Conservation (phyloP, 306 rosid genomes). For the Heteromeles arbutifolia region DNA sequence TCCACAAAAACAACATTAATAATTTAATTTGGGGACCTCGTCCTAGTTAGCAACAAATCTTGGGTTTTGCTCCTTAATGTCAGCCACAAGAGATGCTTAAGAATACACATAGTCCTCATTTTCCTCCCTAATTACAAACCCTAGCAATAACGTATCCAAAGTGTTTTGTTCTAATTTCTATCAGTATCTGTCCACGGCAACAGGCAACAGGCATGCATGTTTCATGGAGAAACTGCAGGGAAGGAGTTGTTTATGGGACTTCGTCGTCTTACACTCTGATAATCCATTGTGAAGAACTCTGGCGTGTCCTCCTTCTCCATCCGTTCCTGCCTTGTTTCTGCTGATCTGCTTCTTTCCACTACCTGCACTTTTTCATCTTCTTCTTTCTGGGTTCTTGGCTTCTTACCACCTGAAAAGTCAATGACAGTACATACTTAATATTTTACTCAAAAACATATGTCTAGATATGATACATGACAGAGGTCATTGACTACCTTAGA, state of each 20-base stretch:
- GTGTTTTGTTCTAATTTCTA: neutral
- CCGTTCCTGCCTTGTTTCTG: slow-evolving; percentile 47
- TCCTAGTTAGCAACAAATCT: slow-evolving; percentile 22
- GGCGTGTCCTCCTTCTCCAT: slow-evolving; percentile 36
- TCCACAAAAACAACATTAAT: slow-evolving; percentile 6
- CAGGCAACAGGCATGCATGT: slow-evolving; percentile 8
- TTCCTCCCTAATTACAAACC: slow-evolving; percentile 1
- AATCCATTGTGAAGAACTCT: slow-evolving; percentile 60
- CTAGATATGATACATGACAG: neutral
- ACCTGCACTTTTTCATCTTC: slow-evolving; percentile 11
- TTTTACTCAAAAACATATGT: neutral
- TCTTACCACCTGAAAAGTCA: neutral
- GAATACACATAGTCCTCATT: slow-evolving; percentile 22
- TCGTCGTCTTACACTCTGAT: slow-evolving; percentile 41
- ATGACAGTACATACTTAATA: neutral
- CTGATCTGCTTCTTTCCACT: slow-evolving; percentile 22
- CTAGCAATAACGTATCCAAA: neutral
- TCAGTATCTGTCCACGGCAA: neutral
- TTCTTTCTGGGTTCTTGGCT: neutral
- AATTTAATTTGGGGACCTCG: neutral
- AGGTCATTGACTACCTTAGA: neutral
- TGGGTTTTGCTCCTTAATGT: slow-evolving; percentile 33
- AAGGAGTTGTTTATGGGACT: slow-evolving; percentile 69
- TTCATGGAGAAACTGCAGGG: slow-evolving; percentile 49
- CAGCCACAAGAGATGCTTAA: slow-evolving; percentile 29